Percentiles rank a stretch among this genome's conserved stretches.
These are phyloP conservation scores for Potentilla sterilis DNA, from an alignment of 306 rosid genomes.

Conservation along the genomic window DNA sequence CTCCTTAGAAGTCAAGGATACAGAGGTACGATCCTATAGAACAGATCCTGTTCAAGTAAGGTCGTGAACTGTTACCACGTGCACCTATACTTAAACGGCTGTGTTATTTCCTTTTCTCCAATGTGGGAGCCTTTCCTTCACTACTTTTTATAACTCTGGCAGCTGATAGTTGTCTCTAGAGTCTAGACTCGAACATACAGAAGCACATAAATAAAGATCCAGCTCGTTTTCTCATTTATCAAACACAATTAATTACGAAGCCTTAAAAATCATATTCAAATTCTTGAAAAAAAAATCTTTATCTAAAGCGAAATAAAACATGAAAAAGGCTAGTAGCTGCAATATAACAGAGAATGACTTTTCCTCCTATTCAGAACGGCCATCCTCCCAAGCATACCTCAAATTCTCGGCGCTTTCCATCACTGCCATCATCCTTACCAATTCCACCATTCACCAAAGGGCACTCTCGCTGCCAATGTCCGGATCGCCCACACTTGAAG, in stretches of 20 bases:
- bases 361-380: conserved; percentile 17
- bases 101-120: background rate
- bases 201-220: background rate
- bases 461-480: conserved; percentile 20
- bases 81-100: background rate
- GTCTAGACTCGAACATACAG: background rate
- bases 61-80: too few species aligned
- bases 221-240: background rate
- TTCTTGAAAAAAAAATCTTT: background rate
- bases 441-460: conserved; percentile 59
- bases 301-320: background rate
- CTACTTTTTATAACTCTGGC: background rate
- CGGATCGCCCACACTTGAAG: background rate
- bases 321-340: background rate
- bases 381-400: conserved; percentile 73
- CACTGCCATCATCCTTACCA: background rate
- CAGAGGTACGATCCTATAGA: too few species aligned
- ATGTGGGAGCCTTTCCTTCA: too few species aligned
- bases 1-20: too few species aligned
- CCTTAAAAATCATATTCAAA: background rate
- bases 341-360: background rate
- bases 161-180: background rate
- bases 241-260: background rate
- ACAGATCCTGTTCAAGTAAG: too few species aligned
- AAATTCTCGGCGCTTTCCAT: conserved; percentile 31